These are phyloP conservation scores for Podospora sp. DNA, from an alignment of 495 filamentous ascomycete genomes.

Conservation along the genomic window DNA sequence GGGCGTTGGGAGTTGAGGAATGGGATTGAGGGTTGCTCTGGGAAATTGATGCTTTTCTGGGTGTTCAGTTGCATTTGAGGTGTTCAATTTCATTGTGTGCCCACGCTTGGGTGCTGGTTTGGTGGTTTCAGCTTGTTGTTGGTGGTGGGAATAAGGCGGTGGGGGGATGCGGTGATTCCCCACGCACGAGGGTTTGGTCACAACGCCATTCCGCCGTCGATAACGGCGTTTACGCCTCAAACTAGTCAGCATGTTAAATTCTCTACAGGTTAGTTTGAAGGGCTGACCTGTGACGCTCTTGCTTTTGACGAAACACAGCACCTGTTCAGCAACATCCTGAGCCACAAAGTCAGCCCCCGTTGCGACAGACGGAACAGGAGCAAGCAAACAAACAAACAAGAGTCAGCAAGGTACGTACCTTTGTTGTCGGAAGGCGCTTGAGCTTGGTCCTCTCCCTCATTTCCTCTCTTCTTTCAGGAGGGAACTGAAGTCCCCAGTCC, in stretches of 20 bases:
- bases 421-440: slow-evolving; percentile 54
- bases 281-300: slow-evolving; percentile 39
- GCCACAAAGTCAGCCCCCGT: not conserved
- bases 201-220: slow-evolving; percentile 46
- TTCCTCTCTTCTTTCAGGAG: slow-evolving; percentile 45
- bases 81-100: not conserved
- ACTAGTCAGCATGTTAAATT: not conserved
- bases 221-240: slow-evolving; percentile 43
- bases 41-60: not conserved
- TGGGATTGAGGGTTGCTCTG: not conserved
- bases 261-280: not conserved
- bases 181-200: not conserved
- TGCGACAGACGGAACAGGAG: not conserved
- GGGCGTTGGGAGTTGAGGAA: not conserved
- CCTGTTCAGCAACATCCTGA: slow-evolving; percentile 51
- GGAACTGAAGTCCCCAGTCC: slow-evolving; percentile 58
- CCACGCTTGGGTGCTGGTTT: not conserved
- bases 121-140: not conserved
- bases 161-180: slow-evolving; percentile 45
- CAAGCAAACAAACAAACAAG: too few relatives aligned
- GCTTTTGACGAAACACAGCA: slow-evolving; percentile 45
- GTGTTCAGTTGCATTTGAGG: not conserved
- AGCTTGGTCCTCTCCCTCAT: slow-evolving; percentile 51
- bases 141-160: slow-evolving; percentile 34
- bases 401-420: slow-evolving; percentile 35